Conservation (phyloP, 371 early-diverging fungal genomes). For the Phascolomyces articulosus region DNA sequence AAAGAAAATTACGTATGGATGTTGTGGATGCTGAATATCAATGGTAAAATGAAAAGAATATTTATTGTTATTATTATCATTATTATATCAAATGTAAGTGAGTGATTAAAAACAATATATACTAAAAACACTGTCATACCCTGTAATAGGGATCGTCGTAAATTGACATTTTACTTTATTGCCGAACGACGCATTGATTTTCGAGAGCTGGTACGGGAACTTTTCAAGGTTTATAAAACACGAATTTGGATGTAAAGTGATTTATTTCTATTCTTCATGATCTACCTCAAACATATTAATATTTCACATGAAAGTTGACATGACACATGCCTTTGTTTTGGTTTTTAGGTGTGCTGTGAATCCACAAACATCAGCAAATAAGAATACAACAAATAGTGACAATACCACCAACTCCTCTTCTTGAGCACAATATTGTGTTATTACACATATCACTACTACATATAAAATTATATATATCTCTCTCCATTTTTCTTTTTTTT, state of each 20-base stretch:
- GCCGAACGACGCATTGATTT: constrained; percentile 97
- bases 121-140: neutral
- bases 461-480: too few species aligned
- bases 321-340: too few species aligned
- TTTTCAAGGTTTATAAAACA: constrained; percentile 99
- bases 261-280: neutral
- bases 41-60: constrained; percentile 61
- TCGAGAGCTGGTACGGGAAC: constrained; percentile 96
- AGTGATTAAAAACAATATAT: too few species aligned
- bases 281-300: too few species aligned
- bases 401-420: neutral
- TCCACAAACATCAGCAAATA: neutral
- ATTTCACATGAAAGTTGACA: neutral
- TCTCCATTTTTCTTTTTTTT: too few species aligned
- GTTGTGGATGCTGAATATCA: constrained; percentile 97
- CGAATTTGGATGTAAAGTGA: constrained; percentile 95
- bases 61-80: neutral
- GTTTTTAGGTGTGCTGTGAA: constrained; percentile 18
- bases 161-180: constrained; percentile 94
- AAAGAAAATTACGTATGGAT: constrained; percentile 90
- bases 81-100: too few species aligned
- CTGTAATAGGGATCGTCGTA: constrained; percentile 84
- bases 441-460: too few species aligned
- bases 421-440: too few species aligned
- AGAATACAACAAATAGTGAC: neutral